These are phyloP conservation scores for Hypoxylon rickii DNA, from an alignment of 495 filamentous ascomycete genomes.

Conservation along the genomic window DNA sequence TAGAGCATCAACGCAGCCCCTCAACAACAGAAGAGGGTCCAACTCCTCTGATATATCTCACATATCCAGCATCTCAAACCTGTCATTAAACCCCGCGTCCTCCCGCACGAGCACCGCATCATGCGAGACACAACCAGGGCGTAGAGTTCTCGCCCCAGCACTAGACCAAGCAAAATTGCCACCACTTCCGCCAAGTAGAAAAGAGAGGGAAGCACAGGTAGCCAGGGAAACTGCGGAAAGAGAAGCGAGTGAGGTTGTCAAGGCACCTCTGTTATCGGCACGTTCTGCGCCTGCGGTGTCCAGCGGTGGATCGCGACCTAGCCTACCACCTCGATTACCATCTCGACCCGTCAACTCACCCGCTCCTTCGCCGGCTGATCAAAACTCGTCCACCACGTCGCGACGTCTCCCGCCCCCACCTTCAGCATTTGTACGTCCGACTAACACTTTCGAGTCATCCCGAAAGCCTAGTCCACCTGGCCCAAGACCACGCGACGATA, in stretches of 20 bases:
- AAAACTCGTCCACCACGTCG: conserved; percentile 28
- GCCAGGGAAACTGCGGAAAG: conserved; percentile 43
- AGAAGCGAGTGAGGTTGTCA: conserved; percentile 27
- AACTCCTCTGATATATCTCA: conserved; percentile 53
- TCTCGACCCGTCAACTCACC: conserved; percentile 42
- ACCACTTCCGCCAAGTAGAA: conserved; percentile 51
- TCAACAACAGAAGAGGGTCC: conserved; percentile 46
- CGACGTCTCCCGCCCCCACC: conserved; percentile 50
- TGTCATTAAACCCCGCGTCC: conserved; percentile 44
- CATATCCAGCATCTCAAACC: conserved; percentile 47
- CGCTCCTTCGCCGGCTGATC: conserved; percentile 18
- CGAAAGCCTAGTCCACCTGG: conserved; percentile 6
- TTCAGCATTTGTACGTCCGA: conserved; percentile 33
- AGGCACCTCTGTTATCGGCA: conserved; percentile 24
- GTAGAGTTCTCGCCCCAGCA: conserved; percentile 52
- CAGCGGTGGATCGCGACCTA: conserved; percentile 36
- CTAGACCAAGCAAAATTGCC: conserved; percentile 56
- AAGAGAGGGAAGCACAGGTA: conserved; percentile 49
- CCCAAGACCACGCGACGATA: conserved; percentile 22
- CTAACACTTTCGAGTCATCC: conserved; percentile 24
- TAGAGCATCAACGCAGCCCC: conserved; percentile 42
- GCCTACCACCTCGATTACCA: conserved; percentile 49
- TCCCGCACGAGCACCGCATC: conserved; percentile 40
- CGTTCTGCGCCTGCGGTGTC: conserved; percentile 31
- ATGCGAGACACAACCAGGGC: conserved; percentile 35